Evolutionary conservation across 1,284 basidiomycete species (phyloP).

Genomic region (Trichosporon sp.): DNA sequence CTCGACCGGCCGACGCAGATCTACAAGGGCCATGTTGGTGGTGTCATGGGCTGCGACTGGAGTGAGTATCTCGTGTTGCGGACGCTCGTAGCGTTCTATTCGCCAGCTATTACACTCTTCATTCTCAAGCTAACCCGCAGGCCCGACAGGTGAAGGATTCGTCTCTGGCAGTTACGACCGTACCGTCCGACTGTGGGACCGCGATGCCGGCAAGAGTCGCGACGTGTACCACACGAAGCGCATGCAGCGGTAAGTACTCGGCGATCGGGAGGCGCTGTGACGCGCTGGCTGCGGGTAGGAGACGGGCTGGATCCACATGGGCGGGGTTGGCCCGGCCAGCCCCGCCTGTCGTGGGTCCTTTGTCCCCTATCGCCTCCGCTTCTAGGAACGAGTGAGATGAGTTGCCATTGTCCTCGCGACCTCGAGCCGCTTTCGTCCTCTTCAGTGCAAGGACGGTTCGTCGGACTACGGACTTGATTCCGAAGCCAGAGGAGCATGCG

Average conservation of each 20-base stretch:
- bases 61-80: constrained; percentile 49
- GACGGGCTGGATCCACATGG: no score
- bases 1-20: constrained; percentile 81
- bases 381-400: not conserved
- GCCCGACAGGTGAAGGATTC: constrained; percentile 90
- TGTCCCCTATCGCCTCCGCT: no score
- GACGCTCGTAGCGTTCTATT: not conserved
- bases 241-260: constrained; percentile 84
- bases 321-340: no score
- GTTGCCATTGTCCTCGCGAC: not conserved
- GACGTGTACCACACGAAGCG: constrained; percentile 98
- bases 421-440: not conserved
- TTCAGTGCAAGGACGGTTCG: not conserved
- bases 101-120: not conserved
- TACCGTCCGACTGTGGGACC: constrained; percentile 88
- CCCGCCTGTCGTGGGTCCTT: no score
- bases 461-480: not conserved
- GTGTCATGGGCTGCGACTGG: constrained; percentile 91
- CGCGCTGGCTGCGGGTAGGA: not conserved
- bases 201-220: constrained; percentile 72
- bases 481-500: not conserved
- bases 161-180: constrained; percentile 96
- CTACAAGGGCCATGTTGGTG: constrained; percentile 95
- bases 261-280: not conserved
- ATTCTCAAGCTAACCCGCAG: constrained; percentile 18